Conservation (phyloP, 1,284 basidiomycete species). For the Microstroma glucosiphilum region DNA sequence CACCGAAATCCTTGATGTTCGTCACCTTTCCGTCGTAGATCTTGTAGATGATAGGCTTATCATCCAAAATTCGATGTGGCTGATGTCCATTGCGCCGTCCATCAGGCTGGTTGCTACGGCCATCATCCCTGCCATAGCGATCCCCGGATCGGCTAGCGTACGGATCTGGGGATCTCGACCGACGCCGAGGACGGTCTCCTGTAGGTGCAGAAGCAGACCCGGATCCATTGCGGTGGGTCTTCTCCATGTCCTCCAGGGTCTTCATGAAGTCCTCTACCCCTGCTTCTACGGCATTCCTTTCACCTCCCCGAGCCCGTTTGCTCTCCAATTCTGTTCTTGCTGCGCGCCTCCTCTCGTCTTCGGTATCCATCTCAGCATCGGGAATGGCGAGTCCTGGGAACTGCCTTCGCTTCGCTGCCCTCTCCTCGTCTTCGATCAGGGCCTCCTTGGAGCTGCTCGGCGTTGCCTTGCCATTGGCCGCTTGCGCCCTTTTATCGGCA, state of each 20-base stretch:
- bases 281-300: conserved; percentile 56
- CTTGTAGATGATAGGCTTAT: conserved; percentile 82
- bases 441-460: not conserved
- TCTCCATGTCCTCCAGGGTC: conserved; percentile 64
- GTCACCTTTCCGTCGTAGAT: conserved; percentile 84
- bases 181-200: not conserved
- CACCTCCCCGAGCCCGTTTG: conserved; percentile 12
- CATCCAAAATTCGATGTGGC: conserved; percentile 54
- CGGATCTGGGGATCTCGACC: conserved; percentile 12
- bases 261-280: conserved; percentile 75
- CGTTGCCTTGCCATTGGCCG: conserved; percentile 11
- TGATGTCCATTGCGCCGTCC: conserved; percentile 14
- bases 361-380: not conserved
- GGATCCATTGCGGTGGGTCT: conserved; percentile 52
- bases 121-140: conserved; percentile 12
- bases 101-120: not conserved
- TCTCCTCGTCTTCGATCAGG: conserved; percentile 53
- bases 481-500: conserved; percentile 17
- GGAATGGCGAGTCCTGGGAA: conserved; percentile 80
- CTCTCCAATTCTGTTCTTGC: conserved; percentile 16
- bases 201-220: conserved; percentile 36
- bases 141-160: conserved; percentile 3
- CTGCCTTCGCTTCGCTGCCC: conserved; percentile 70
- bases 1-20: conserved; percentile 88
- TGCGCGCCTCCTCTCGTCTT: conserved; percentile 6